Evolutionary conservation across 331 rosid genomes (phyloP), one percentile per base, ranked within the genome.

Genomic region (Quercus lobata): DNA sequence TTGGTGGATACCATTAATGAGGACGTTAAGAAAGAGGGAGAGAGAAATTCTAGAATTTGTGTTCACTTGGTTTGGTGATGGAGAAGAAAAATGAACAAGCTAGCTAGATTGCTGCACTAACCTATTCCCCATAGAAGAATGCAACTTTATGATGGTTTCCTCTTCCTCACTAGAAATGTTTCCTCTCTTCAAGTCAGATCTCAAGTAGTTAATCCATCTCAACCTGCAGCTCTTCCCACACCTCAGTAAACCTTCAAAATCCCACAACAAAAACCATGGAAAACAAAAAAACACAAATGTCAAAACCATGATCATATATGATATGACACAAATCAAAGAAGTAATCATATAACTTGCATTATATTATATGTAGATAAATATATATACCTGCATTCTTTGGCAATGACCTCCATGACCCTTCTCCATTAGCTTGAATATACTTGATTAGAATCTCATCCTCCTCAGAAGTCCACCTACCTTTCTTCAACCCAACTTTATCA

Each of bases 191-290:
- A 94, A 78, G 87, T 90, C 97, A 29, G 84, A 74, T 85, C 97
- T 84, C 79, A 94, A 78, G 79, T 94, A 94, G 73, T 94, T 94
- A 9, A 91, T 87, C 98, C 98, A 94, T 83, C 98, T 88, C 15
- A 94, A 60, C 72, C 98, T 82, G 81, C 98, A 94, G 41, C 98
- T 94, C 84, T 94, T 94, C 17, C 98, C 98, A 74, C 98, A 94
- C 78, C 98, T 88, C 49, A 91, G 82, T 57, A 94, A 84, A 7
- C 98, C 98, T 94, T 79, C 57, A 56, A 79, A 41, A 69, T 41
- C 52, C 54, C 71, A 25, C 55, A 41, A 41, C 12, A 41, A 41
- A 41, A 8, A 41, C 49, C 49, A 9, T 8, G 16, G 54, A 11
- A 49, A 49, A 25, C 29, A 19, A 5, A 34, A 32, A 25, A 60